Percentiles rank a stretch among this genome's conserved stretches.
Evolutionary conservation across 2,329 filamentous ascomycete species (phyloP).

Genomic region (Fusarium nygamai): DNA sequence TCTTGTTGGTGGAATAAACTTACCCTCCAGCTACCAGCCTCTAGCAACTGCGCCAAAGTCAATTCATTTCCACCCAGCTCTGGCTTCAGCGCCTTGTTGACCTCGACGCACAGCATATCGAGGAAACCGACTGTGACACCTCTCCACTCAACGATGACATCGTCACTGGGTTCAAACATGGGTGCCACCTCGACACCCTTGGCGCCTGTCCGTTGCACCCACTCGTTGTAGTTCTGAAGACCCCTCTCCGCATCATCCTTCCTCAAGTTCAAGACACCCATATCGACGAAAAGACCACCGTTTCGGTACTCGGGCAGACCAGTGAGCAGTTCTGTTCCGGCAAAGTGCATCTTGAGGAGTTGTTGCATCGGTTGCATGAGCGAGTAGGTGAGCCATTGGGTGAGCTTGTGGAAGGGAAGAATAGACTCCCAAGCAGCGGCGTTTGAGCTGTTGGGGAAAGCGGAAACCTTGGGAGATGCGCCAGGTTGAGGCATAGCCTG

Average conservation of each 20-base stretch:
- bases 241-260: conserved; percentile 75
- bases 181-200: conserved; percentile 66
- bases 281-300: conserved; percentile 86
- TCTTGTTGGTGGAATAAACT: conserved; percentile 42
- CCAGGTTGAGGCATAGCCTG: conserved; percentile 76
- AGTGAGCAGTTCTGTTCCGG: conserved; percentile 83
- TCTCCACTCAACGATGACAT: conserved; percentile 74
- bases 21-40: conserved; percentile 98
- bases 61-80: conserved; percentile 77
- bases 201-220: conserved; percentile 76
- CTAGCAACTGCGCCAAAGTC: conserved; percentile 86
- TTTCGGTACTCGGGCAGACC: conserved; percentile 93
- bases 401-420: conserved; percentile 92
- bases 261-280: conserved; percentile 83
- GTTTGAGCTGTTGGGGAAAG: conserved; percentile 40
- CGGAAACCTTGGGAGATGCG: conserved; percentile 49
- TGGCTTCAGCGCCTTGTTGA: conserved; percentile 49
- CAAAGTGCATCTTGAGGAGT: conserved; percentile 82
- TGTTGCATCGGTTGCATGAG: conserved; percentile 91
- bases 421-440: conserved; percentile 74
- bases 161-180: conserved; percentile 68
- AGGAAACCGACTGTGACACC: conserved; percentile 70
- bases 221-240: conserved; percentile 68
- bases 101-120: conserved; percentile 62
- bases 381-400: conserved; percentile 94